Evolutionary conservation across 1,139 yeast genomes (phyloP).

Genomic region (Pichia norvegensis): DNA sequence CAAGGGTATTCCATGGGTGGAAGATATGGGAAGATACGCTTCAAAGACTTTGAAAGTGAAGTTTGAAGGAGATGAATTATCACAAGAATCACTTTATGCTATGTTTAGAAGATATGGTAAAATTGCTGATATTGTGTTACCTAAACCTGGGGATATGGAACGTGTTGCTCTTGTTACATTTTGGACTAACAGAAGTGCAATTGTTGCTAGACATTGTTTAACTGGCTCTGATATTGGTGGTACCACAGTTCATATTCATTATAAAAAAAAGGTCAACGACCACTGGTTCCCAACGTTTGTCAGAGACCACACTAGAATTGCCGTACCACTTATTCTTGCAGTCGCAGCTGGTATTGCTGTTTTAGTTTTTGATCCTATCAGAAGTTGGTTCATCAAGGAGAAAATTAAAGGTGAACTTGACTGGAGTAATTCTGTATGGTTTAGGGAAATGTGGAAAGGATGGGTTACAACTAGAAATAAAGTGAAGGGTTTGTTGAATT

Average conservation of each 20-base stretch:
- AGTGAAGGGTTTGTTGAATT: constrained; percentile 33
- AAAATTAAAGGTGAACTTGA: constrained; percentile 55
- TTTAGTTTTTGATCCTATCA: constrained; percentile 82
- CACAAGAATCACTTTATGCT: constrained; percentile 80
- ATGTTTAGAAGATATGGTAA: constrained; percentile 82
- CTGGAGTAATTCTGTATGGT: constrained; percentile 24
- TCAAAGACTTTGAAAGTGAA: constrained; percentile 53
- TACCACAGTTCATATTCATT: constrained; percentile 67
- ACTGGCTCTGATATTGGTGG: constrained; percentile 62
- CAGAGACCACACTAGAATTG: constrained; percentile 72
- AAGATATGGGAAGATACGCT: constrained; percentile 76
- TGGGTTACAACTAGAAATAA: constrained; percentile 34
- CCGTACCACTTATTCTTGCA: constrained; percentile 59
- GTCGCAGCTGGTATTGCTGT: constrained; percentile 72
- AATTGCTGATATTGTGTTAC: constrained; percentile 65
- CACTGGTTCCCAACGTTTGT: constrained; percentile 50
- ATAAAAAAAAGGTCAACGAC: constrained; percentile 46
- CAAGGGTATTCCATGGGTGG: constrained; percentile 93
- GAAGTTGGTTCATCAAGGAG: constrained; percentile 70
- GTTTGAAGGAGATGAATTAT: constrained; percentile 66
- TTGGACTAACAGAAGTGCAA: constrained; percentile 55
- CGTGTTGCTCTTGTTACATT: constrained; percentile 50
- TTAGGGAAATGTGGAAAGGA: constrained; percentile 25
- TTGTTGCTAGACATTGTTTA: constrained; percentile 84
- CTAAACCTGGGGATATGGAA: constrained; percentile 35